Evolutionary conservation across 2,329 filamentous ascomycete genomes (phyloP).

Genomic region (Ophiocordyceps camponoti-leonardi): DNA sequence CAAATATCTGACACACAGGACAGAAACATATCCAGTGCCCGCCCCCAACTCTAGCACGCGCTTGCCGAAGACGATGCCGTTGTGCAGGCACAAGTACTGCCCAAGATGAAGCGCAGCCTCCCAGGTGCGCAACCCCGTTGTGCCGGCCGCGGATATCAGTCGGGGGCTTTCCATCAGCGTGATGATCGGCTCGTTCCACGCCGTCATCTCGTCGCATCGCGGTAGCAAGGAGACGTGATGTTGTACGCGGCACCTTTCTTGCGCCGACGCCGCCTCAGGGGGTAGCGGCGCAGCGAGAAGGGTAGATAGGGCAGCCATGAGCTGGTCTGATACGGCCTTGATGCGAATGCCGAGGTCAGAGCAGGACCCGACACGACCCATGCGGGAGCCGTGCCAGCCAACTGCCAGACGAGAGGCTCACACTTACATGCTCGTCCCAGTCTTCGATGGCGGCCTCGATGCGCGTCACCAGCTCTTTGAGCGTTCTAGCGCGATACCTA

Average conservation of each 20-base stretch:
- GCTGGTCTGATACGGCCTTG: slow-evolving; percentile 75
- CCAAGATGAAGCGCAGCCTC: slow-evolving; percentile 62
- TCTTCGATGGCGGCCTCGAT: slow-evolving; percentile 63
- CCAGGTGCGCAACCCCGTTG: slow-evolving; percentile 66
- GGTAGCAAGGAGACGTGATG: slow-evolving; percentile 34
- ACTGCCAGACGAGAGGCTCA: background rate
- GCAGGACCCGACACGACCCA: background rate
- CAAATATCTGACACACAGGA: slow-evolving; percentile 55
- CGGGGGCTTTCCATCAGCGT: slow-evolving; percentile 52
- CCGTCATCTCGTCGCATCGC: slow-evolving; percentile 1
- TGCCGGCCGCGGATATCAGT: slow-evolving; percentile 53
- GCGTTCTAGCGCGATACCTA: slow-evolving; percentile 51
- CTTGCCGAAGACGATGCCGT: slow-evolving; percentile 29
- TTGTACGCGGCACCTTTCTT: slow-evolving; percentile 58
- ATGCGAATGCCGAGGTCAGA: slow-evolving; percentile 11
- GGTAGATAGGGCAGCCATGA: slow-evolving; percentile 51
- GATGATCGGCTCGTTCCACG: slow-evolving; percentile 17
- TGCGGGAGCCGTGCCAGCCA: background rate
- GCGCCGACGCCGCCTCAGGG: slow-evolving; percentile 47
- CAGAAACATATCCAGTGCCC: slow-evolving; percentile 59
- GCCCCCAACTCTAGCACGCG: slow-evolving; percentile 56
- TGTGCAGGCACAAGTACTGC: slow-evolving; percentile 41
- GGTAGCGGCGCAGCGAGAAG: slow-evolving; percentile 47
- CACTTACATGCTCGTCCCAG: slow-evolving; percentile 74
- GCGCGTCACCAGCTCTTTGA: slow-evolving; percentile 54